Base-by-base conservation (phyloP, 495 filamentous ascomycete species). In the Penicillium atrosanguineum region DNA sequence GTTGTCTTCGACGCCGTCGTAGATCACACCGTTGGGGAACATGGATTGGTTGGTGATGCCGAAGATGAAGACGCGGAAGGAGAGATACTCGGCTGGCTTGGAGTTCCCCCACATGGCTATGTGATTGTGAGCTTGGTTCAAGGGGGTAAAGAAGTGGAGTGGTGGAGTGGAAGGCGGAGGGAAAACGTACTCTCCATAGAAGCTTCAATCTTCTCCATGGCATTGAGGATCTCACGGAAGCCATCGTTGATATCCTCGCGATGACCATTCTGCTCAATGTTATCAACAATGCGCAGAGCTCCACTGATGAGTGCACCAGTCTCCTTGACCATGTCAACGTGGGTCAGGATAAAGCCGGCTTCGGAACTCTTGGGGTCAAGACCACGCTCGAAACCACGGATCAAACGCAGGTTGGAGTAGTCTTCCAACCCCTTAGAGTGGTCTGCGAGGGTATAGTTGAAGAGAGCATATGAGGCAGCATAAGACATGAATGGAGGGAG, bases 11-110 rank as follows among this genome's bases (percentile, higher is more conserved):
- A 90, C 77, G 19, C 89, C 90, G 64, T 93, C 87, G 69, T 96
- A 96, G 49, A 94, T 68, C 3, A 96, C 91, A 2, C 91, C 91
- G 44, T 87, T 75, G 3, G 91, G 91, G 67, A 96, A 96, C 91
- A 96, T 96, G 42, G 81, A 83, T 67, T 96, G 91, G 7, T 79
- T 84, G 2, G 86, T 90, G 60, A 96, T 95, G 45, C 91, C 91
- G 59, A 95, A 95, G 69, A 96, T 96, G 72, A 96, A 96, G 29
- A 91, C 92, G 11, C 91, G 84, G 79, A 94, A 96, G 45, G 78
- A 84, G 29, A 83, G 86, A 69, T 96, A 96, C 44, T 87, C 80
- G 4, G 73, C 65, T 12, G 91, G 90, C 62, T 87, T 88, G 46
- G 86, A 90, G 62, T 89, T 86, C 34, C 74, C 75, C 91, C 91